These are phyloP conservation scores for Vaccinium corymbosum DNA, from an alignment of 148 eudicot species.

Conservation along the genomic window DNA sequence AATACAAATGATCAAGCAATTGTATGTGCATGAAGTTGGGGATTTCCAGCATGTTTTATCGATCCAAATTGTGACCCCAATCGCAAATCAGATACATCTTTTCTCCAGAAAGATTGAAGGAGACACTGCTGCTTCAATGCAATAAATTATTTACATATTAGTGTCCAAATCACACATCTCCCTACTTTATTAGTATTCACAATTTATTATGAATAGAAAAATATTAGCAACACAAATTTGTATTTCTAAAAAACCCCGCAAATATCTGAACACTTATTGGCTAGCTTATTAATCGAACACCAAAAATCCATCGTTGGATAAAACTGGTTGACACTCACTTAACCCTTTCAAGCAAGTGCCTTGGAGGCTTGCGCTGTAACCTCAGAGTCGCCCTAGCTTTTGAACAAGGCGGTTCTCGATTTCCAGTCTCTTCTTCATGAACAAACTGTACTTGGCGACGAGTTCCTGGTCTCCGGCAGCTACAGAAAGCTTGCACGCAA, in stretches of 20 bases:
- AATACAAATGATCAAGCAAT: not conserved
- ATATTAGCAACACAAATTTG: not conserved
- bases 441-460: constrained; percentile 51
- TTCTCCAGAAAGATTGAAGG: not conserved
- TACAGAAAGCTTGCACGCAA: constrained; percentile 55
- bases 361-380: not conserved
- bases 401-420: constrained; percentile 71
- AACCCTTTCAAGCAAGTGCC: not conserved
- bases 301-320: not conserved
- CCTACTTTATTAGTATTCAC: not conserved
- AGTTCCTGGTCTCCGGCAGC: constrained; percentile 65
- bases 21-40: not conserved
- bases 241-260: not conserved
- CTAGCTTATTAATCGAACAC: not conserved
- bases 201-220: not conserved
- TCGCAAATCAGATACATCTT: not conserved
- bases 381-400: constrained; percentile 59
- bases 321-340: not conserved
- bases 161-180: not conserved
- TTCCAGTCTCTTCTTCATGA: constrained; percentile 76
- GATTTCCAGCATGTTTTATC: not conserved
- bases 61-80: not conserved
- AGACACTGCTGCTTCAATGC: not conserved
- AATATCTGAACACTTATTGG: not conserved
- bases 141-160: not conserved